Evolutionary conservation across 768 basidiomycete species (phyloP), one percentile per base, ranked within the genome.

Genomic region (Lentinula guzmanii): DNA sequence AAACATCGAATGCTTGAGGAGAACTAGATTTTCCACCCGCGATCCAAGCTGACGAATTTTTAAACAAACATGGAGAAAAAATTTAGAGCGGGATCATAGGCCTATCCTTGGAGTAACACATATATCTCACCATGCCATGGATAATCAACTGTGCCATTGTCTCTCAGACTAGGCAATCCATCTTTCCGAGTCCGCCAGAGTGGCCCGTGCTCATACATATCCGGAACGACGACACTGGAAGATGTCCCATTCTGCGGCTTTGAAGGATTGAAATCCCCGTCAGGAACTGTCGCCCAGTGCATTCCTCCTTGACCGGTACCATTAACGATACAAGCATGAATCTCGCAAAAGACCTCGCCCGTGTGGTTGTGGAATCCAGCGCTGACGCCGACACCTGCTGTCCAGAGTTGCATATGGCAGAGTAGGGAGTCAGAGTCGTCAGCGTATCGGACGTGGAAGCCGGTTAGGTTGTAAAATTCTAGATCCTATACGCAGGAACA

Each of bases 401-500:
- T 71, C 71, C 71, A 72, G 18, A 63, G 54, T 46, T 72, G 71
- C 18, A 71, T 66, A 46, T 72, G 71, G 28, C 56, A 62, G 13
- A 72, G 55, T 31, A 63, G 45, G 21, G 66, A 68, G 61, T 66
- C 52, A 5, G 66, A 35, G 54, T 70, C 70, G 58, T 71, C 71
- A 41, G 59, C 62, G 65, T 67, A 71, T 52, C 59, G 60, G 21
- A 72, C 67, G 52, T 72, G 66, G 61, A 70, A 71, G 43, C 71
- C 71, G 10, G 65, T 63, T 24, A 67, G 56, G 61, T 72, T 71
- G 64, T 68, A 72, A 60, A 72, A 72, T 53, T 72, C 69, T 56
- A 71, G 63, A 51, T 63, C 68, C 54, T 72, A 61, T 56, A 58
- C 9, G 18, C 28, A 18, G 10, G 15, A 0, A 1, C 2, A 42